These are phyloP conservation scores for Perilla frutescens DNA, from an alignment of 257 asterid genomes.

Conservation along the genomic window DNA sequence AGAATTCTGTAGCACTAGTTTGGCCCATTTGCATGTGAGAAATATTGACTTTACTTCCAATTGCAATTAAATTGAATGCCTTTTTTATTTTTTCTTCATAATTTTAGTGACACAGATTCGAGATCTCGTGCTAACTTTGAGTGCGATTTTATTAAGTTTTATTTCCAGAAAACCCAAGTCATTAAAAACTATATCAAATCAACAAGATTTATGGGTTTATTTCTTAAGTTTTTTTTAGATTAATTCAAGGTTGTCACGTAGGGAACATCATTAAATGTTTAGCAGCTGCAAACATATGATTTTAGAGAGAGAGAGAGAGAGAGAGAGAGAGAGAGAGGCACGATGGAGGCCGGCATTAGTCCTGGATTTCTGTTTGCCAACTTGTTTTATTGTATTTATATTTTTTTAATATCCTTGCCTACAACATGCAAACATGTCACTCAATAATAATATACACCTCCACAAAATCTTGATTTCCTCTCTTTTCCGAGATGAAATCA, in stretches of 20 bases:
- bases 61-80: constrained; percentile 20
- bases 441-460: background rate
- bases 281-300: constrained; percentile 8
- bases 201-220: background rate
- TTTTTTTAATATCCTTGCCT: background rate
- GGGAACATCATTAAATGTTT: constrained; percentile 37
- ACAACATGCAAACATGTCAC: constrained; percentile 44
- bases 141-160: constrained; percentile 17
- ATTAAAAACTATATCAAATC: background rate
- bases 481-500: too few species aligned
- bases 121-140: constrained; percentile 36
- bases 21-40: constrained; percentile 34
- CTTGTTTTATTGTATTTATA: background rate
- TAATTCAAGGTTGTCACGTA: constrained; percentile 35
- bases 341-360: constrained; percentile 44
- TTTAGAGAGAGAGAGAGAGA: background rate
- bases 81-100: background rate
- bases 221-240: background rate
- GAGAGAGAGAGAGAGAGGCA: constrained; percentile 10
- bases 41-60: constrained; percentile 36
- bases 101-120: constrained; percentile 30
- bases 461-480: constrained; percentile 7
- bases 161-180: constrained; percentile 16
- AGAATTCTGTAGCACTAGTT: constrained; percentile 22
- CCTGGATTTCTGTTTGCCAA: constrained; percentile 39